phyloP scores from a whole-genome alignment of 305 asterid genomes.

The Fraxinus sp. region DNA sequence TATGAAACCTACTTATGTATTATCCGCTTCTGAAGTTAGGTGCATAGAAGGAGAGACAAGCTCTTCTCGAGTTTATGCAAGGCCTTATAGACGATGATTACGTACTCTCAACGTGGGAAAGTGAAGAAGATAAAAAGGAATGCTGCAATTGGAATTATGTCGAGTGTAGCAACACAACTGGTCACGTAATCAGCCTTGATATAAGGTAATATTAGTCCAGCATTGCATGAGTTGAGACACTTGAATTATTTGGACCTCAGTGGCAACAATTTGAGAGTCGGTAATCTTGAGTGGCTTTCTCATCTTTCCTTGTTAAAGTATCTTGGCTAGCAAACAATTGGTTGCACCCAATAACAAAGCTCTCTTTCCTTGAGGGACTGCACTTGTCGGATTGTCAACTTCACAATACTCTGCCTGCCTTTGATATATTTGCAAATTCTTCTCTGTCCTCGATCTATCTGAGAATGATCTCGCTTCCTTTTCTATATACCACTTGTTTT shows the following conservation, averaged over 20 bases:
- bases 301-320: conserved; percentile 6
- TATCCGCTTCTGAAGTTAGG: background rate
- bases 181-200: background rate
- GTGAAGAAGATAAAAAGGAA: background rate
- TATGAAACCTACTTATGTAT: background rate
- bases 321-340: background rate
- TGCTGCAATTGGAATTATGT: background rate
- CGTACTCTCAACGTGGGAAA: background rate
- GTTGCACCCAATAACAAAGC: background rate
- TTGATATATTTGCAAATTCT: background rate
- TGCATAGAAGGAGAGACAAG: background rate
- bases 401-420: background rate
- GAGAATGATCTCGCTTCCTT: too few relatives aligned
- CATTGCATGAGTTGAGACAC: background rate
- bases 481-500: too few relatives aligned
- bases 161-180: background rate
- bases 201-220: background rate
- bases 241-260: background rate
- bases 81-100: too few relatives aligned
- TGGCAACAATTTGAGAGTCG: background rate
- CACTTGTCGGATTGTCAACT: conserved; percentile 10
- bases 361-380: conserved; percentile 10
- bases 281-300: conserved; percentile 1
- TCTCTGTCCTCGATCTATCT: background rate
- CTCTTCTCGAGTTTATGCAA: too few relatives aligned